Evolutionary conservation across 1,139 yeast species (phyloP), one percentile per base, ranked within the genome.

Genomic region (Taiozyma sp.): DNA sequence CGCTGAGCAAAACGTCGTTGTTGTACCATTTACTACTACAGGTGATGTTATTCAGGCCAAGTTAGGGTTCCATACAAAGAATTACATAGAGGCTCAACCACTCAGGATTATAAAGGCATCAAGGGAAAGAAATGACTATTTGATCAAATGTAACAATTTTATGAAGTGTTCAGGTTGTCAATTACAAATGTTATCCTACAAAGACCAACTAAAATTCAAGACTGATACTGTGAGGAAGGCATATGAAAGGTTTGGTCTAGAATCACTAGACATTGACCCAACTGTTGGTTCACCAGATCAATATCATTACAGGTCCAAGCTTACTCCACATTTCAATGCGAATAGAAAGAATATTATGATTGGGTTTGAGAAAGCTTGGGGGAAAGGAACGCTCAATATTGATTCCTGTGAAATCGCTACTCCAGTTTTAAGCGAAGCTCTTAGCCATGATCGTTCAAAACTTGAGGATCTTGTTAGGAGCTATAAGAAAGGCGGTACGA

Each of bases 351-450:
- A 49, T 39, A 53, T 59, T 49, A 58, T 37, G 48, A 56, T 68
- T 48, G 63, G 73, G 13, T 64, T 65, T 45, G 69, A 77, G 29
- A 88, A 89, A 32, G 95, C 95, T 0, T 84, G 83, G 66, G 90
- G 90, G 1, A 59, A 81, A 74, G 46, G 71, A 59, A 61, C 87
- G 75, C 68, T 88, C 56, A 93, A 88, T 63, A 85, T 88, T 54
- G 95, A 88, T 59, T 91, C 85, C 55, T 88, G 96, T 65, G 69
- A 80, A 4, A 88, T 88, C 58, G 96, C 93, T 5, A 88, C 95
- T 0, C 70, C 72, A 1, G 78, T 83, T 10, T 73, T 88, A 28
- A 82, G 85, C 62, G 62, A 68, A 32, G 95, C 90, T 0, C 70
- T 88, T 70, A 62, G 63, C 6, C 73, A 77, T 53, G 89, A 86